phyloP scores from a whole-genome alignment of 139 green algal species.

The Auxenochlorella protothecoides region DNA sequence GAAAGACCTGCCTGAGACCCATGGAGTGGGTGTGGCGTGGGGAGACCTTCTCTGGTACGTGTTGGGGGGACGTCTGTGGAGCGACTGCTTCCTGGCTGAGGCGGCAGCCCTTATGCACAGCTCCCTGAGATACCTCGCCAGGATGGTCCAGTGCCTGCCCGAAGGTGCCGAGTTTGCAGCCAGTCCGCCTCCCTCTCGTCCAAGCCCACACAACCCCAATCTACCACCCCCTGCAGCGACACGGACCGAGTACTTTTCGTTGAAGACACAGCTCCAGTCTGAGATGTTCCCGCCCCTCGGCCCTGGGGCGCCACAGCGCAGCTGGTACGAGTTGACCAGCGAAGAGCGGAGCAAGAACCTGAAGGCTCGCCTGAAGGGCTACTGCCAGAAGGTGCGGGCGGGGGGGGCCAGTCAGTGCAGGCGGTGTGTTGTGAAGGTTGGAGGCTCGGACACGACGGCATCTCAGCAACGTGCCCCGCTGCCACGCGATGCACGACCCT shows the following conservation, averaged over 20 bases:
- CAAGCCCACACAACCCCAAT: no score
- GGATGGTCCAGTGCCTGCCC: no score
- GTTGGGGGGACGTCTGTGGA: neutral
- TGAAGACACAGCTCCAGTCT: slow-evolving; percentile 79
- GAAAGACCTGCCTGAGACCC: slow-evolving; percentile 84
- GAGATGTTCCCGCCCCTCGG: slow-evolving; percentile 49
- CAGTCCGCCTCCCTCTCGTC: neutral
- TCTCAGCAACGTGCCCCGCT: no score
- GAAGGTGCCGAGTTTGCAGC: no score
- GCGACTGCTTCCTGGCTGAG: no score
- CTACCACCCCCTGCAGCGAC: slow-evolving; percentile 17
- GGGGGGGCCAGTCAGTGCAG: neutral
- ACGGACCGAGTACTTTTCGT: slow-evolving; percentile 54
- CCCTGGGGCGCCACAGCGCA: slow-evolving; percentile 17
- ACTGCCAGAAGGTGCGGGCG: slow-evolving; percentile 74
- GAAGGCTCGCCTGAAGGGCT: slow-evolving; percentile 89
- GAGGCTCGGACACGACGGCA: no score
- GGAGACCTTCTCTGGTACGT: slow-evolving; percentile 59
- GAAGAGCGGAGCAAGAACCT: slow-evolving; percentile 63
- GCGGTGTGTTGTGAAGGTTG: no score
- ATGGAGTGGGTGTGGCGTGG: slow-evolving; percentile 97
- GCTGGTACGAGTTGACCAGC: slow-evolving; percentile 35
- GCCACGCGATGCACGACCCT: no score
- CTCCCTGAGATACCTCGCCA: no score
- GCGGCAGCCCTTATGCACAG: no score